phyloP scores from a whole-genome alignment of 1,284 basidiomycete genomes.

The Leccinum variabile region DNA sequence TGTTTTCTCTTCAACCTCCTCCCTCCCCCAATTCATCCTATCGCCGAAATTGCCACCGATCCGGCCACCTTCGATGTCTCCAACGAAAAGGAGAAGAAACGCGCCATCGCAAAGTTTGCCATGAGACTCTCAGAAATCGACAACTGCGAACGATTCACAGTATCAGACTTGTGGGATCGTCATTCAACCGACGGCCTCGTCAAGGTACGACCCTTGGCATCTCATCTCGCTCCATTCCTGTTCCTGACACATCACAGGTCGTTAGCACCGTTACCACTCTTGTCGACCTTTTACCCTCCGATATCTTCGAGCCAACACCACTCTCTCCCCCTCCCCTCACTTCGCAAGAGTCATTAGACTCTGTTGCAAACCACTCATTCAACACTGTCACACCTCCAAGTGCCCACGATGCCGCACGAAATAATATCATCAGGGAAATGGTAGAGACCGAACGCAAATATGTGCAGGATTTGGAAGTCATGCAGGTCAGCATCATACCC shows the following conservation, averaged over 20 bases:
- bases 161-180: slow-evolving; percentile 87
- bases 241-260: slow-evolving; percentile 50
- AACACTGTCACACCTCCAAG: slow-evolving; percentile 44
- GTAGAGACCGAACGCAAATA: slow-evolving; percentile 97
- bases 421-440: slow-evolving; percentile 83
- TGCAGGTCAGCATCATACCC: slow-evolving; percentile 67
- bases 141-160: slow-evolving; percentile 74
- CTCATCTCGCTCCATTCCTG: not conserved
- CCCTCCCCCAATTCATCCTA: slow-evolving; percentile 62
- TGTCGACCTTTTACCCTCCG: slow-evolving; percentile 77
- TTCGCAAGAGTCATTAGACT: slow-evolving; percentile 61
- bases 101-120: slow-evolving; percentile 74
- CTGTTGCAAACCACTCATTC: slow-evolving; percentile 47
- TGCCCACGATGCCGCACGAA: slow-evolving; percentile 67
- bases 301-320: slow-evolving; percentile 68
- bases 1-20: slow-evolving; percentile 95
- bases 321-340: slow-evolving; percentile 55
- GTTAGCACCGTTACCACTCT: slow-evolving; percentile 90
- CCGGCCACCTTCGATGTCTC: slow-evolving; percentile 63
- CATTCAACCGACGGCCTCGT: slow-evolving; percentile 94
- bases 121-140: slow-evolving; percentile 70
- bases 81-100: slow-evolving; percentile 78
- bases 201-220: slow-evolving; percentile 63
- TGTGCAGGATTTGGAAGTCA: slow-evolving; percentile 95
- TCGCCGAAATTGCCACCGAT: slow-evolving; percentile 65